Conservation (phyloP, 208 protist genomes). For the Leishmania amazonensis region DNA sequence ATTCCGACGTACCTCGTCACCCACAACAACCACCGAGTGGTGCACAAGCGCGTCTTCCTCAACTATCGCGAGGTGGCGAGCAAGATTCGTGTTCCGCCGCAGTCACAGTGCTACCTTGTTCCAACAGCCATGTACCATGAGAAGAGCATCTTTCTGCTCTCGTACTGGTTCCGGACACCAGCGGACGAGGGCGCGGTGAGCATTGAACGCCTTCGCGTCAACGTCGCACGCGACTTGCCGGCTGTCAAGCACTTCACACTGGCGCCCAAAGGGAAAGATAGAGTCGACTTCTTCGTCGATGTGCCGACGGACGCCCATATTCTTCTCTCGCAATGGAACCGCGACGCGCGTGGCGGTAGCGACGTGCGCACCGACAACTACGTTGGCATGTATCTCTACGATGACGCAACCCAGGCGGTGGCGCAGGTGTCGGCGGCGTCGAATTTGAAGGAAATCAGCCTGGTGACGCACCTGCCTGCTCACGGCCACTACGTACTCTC, state of each 20-base stretch:
- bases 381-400: constrained; percentile 77
- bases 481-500: constrained; percentile 68
- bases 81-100: constrained; percentile 47
- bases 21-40: constrained; percentile 74
- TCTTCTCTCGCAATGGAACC: constrained; percentile 67
- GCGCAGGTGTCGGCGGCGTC: constrained; percentile 57
- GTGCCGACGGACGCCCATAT: constrained; percentile 65
- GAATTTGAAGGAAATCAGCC: constrained; percentile 63
- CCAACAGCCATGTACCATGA: constrained; percentile 75
- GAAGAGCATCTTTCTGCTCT: constrained; percentile 70
- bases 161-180: constrained; percentile 61
- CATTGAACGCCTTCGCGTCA: constrained; percentile 43
- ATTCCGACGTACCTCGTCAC: constrained; percentile 81
- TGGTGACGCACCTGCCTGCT: constrained; percentile 48
- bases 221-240: constrained; percentile 56
- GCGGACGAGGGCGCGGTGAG: constrained; percentile 38
- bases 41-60: constrained; percentile 64
- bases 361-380: constrained; percentile 72
- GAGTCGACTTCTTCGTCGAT: constrained; percentile 79
- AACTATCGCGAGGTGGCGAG: constrained; percentile 70
- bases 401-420: constrained; percentile 45
- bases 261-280: constrained; percentile 38
- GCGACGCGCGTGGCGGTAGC: constrained; percentile 19
- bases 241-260: constrained; percentile 71
- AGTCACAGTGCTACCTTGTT: constrained; percentile 75